phyloP scores from a whole-genome alignment of 805 yeast species.

The Tanozyma kutaoensis region DNA sequence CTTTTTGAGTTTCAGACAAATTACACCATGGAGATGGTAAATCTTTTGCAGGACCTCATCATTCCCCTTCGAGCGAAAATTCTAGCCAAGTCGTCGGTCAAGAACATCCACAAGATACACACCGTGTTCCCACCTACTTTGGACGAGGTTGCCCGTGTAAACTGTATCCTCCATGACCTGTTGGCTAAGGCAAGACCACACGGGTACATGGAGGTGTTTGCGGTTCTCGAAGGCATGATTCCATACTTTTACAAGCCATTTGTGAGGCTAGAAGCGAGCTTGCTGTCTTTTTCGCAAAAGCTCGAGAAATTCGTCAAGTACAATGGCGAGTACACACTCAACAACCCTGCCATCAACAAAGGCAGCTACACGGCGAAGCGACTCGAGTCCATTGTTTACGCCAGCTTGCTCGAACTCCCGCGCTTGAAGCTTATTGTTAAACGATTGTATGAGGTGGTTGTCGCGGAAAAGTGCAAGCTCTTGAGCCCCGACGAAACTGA shows the following conservation, averaged over 20 bases:
- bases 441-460: conserved; percentile 38
- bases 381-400: conserved; percentile 39
- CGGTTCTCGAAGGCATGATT: conserved; percentile 68
- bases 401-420: conserved; percentile 53
- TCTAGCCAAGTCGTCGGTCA: conserved; percentile 17
- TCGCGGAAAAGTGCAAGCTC: conserved; percentile 22
- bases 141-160: conserved; percentile 84
- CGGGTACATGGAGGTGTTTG: conserved; percentile 67
- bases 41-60: conserved; percentile 63
- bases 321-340: conserved; percentile 15
- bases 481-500: conserved; percentile 2
- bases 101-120: conserved; percentile 51
- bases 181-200: conserved; percentile 49
- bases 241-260: conserved; percentile 91
- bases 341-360: conserved; percentile 15
- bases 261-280: conserved; percentile 89
- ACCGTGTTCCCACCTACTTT: conserved; percentile 87
- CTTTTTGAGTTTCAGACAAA: conserved; percentile 59
- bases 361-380: conserved; percentile 13
- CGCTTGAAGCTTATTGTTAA: conserved; percentile 56
- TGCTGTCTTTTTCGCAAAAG: conserved; percentile 44
- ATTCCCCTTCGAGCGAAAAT: conserved; percentile 68
- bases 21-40: conserved; percentile 58
- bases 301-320: too few species aligned
- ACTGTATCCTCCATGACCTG: conserved; percentile 72